These are phyloP conservation scores for Forsythia suspensa DNA, from an alignment of 257 asterid genomes.

Conservation along the genomic window DNA sequence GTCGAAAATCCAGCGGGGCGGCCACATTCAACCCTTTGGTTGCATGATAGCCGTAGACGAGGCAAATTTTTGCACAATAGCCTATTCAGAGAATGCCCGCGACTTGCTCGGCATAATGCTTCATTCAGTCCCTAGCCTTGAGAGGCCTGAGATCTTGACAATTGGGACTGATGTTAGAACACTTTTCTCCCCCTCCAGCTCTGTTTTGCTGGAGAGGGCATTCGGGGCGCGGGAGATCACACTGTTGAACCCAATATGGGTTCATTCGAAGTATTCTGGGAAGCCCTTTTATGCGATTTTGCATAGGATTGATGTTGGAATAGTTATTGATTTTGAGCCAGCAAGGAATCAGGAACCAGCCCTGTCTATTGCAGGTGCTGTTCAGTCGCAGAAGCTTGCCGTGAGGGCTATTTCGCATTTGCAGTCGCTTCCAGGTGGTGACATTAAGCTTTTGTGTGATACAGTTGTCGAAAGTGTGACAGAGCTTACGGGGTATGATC, in stretches of 20 bases:
- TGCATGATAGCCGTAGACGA: conserved; percentile 78
- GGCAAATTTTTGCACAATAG: conserved; percentile 43
- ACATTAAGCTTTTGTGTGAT: conserved; percentile 71
- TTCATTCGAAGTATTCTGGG: conserved; percentile 65
- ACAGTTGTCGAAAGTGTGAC: conserved; percentile 68
- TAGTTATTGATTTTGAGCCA: conserved; percentile 86
- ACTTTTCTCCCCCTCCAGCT: conserved; percentile 65
- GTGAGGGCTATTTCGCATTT: conserved; percentile 78
- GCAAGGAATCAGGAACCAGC: conserved; percentile 78
- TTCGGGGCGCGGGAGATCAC: conserved; percentile 74
- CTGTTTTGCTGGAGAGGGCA: conserved; percentile 63
- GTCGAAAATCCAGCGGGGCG: conserved; percentile 82
- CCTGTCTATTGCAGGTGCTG: conserved; percentile 75
- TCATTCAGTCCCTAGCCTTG: conserved; percentile 71
- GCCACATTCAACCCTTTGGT: conserved; percentile 79
- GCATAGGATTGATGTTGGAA: conserved; percentile 83
- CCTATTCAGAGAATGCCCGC: conserved; percentile 63
- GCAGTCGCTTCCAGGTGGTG: conserved; percentile 86
- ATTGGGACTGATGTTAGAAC: conserved; percentile 74
- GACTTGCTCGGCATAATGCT: conserved; percentile 64
- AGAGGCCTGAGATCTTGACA: conserved; percentile 45
- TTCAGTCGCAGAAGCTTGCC: conserved; percentile 82
- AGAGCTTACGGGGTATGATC: conserved; percentile 75
- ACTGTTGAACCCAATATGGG: conserved; percentile 70
- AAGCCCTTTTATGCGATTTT: conserved; percentile 78